Base-by-base conservation (phyloP, 768 basidiomycete species). In the Sporobolomyces pararoseus region DNA sequence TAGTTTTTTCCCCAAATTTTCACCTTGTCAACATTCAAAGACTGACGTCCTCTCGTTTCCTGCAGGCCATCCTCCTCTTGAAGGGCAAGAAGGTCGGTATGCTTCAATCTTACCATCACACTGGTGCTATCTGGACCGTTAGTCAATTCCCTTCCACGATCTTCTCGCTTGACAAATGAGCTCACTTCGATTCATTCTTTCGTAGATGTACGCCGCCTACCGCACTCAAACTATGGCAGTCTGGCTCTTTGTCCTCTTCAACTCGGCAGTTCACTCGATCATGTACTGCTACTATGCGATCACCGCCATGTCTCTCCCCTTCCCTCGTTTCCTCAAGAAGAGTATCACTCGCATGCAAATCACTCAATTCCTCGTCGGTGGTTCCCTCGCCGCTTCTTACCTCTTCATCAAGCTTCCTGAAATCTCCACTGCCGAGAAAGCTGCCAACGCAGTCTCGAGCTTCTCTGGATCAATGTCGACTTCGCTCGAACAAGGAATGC, bases 101-200 rank as follows among this genome's bases (percentile, higher is more conserved):
- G 61, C 68, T 76, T 55, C 77, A 77, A 60, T 58, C 42, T 17
- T 78, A 77, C 67, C 77, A 78, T 61, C 77, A 78, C 73, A 64
- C 66, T 35, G 77, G 77, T 3, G 76, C 77, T 17, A 65, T 76
- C 47, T 61, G 59, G 59, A 61, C 59, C 17, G 55, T 58, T 3
- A 39, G 55, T 10, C 7, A 4, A 4, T 55, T 35, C 34, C 23
- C 19, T 34, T 12, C 27, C 9, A 10, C 17, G 12, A 25, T 29
- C 7, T 17, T 51, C 50, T 7, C 12, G 25, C 13, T 23, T 6
- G 14, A 27, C 25, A 51, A 51, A 9, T 27, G 50, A 58, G 37
- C 6, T 21, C 6, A 35, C 13, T 16, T 14, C 54, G 6, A 25
- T 27, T 27, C 35, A 37, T 42, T 6, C 7, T 12, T 34, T 35